These are phyloP conservation scores for Rhododendron ferrugineum DNA, from an alignment of 148 eudicot genomes.

Conservation along the genomic window DNA sequence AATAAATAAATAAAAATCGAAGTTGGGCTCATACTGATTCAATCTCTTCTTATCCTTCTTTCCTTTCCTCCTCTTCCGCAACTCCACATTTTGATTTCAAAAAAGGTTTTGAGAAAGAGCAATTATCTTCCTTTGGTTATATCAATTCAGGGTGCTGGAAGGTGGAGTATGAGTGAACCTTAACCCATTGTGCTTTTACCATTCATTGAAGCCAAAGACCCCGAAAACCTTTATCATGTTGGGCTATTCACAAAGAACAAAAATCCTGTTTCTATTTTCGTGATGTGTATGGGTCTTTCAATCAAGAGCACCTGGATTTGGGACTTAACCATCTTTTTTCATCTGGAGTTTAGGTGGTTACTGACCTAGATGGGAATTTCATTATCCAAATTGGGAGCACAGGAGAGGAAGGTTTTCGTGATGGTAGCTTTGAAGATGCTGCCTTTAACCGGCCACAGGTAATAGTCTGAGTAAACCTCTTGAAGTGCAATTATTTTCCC, in stretches of 20 bases:
- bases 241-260: background rate
- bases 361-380: conserved; percentile 85
- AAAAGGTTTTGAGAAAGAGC: background rate
- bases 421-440: conserved; percentile 89
- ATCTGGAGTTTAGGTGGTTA: conserved; percentile 65
- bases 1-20: too few relatives aligned
- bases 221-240: background rate
- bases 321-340: conserved; percentile 2
- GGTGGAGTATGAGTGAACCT: background rate
- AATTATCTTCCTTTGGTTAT: background rate
- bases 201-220: background rate
- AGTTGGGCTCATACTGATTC: background rate
- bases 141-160: background rate
- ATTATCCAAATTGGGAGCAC: conserved; percentile 84
- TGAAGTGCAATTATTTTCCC: background rate
- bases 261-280: background rate
- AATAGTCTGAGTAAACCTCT: conserved; percentile 4
- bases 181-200: background rate
- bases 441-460: conserved; percentile 94
- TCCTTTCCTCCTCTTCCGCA: background rate
- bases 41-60: background rate
- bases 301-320: conserved; percentile 2
- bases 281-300: background rate
- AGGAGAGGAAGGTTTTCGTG: conserved; percentile 88
- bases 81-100: background rate